Evolutionary conservation across 108 stramenopile genomes (phyloP).

Genomic region (Discostella stelligeroides): DNA sequence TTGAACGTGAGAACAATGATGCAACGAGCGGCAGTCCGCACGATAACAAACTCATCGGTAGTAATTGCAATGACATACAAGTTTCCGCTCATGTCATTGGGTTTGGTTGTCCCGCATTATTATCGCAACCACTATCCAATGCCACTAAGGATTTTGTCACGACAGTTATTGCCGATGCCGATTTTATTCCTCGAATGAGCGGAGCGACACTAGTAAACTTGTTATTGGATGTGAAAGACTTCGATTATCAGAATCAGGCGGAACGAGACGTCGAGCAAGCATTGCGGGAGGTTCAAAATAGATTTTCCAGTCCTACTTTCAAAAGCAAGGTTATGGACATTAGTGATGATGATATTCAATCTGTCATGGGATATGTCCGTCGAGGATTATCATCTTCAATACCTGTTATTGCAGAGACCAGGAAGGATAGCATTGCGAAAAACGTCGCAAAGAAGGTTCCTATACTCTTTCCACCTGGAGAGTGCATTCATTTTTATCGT

Average conservation of each 20-base stretch:
- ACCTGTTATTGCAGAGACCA: background rate
- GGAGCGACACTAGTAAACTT: constrained; percentile 66
- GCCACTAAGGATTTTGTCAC: constrained; percentile 63
- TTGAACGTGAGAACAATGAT: constrained; percentile 13
- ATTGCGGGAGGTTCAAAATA: constrained; percentile 50
- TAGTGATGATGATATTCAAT: constrained; percentile 41
- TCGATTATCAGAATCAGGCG: constrained; percentile 63
- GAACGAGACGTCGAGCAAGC: constrained; percentile 65
- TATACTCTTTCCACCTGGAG: constrained; percentile 62
- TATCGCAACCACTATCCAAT: constrained; percentile 62
- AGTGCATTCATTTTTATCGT: constrained; percentile 80
- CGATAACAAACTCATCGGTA: too few relatives aligned
- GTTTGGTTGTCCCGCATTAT: constrained; percentile 81
- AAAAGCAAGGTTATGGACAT: constrained; percentile 33
- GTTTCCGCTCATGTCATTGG: constrained; percentile 63
- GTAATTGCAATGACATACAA: constrained; percentile 43
- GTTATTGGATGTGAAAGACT: constrained; percentile 56
- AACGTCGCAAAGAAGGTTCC: constrained; percentile 40
- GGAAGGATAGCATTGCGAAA: background rate
- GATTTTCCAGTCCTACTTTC: too few relatives aligned
- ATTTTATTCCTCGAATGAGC: constrained; percentile 79
- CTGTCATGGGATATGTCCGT: constrained; percentile 46
- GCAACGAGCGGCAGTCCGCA: background rate
- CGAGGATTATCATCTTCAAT: constrained; percentile 13
- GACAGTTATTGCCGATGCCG: constrained; percentile 73